phyloP scores from a whole-genome alignment of 129 eudicot genomes.

The Flaveria linearis region DNA sequence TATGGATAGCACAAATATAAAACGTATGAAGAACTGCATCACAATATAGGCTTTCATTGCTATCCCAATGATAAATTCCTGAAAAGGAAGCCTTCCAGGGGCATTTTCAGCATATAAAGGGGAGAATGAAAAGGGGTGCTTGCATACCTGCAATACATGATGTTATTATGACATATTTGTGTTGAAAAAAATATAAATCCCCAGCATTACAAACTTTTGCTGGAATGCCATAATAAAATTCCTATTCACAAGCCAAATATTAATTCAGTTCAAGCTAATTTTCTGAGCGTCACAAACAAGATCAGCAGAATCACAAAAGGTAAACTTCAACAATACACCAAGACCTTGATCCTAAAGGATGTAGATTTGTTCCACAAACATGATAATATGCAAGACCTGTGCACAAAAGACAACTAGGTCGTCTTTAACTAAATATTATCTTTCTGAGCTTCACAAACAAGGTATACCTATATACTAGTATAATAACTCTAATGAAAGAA shows the following conservation, averaged over 20 bases:
- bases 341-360: neutral
- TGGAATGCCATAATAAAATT: neutral
- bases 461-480: neutral
- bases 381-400: neutral
- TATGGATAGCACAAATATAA: slow-evolving; percentile 83
- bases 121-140: slow-evolving; percentile 84
- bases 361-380: neutral
- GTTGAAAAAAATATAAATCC: slow-evolving; percentile 7
- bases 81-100: slow-evolving; percentile 85
- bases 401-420: neutral
- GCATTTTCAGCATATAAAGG: slow-evolving; percentile 95
- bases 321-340: neutral
- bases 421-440: neutral
- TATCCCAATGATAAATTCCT: slow-evolving; percentile 77
- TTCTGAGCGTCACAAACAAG: neutral
- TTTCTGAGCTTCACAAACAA: neutral
- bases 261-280: neutral
- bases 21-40: slow-evolving; percentile 75
- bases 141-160: slow-evolving; percentile 71
- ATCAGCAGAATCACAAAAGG: slow-evolving; percentile 1
- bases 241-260: neutral
- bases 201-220: neutral
- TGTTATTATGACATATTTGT: slow-evolving; percentile 10
- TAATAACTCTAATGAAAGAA: neutral
- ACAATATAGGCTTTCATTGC: slow-evolving; percentile 83